Evolutionary conservation across 2,329 filamentous ascomycete species (phyloP), one percentile per base, ranked within the genome.

Genomic region (Nemania serpens): DNA sequence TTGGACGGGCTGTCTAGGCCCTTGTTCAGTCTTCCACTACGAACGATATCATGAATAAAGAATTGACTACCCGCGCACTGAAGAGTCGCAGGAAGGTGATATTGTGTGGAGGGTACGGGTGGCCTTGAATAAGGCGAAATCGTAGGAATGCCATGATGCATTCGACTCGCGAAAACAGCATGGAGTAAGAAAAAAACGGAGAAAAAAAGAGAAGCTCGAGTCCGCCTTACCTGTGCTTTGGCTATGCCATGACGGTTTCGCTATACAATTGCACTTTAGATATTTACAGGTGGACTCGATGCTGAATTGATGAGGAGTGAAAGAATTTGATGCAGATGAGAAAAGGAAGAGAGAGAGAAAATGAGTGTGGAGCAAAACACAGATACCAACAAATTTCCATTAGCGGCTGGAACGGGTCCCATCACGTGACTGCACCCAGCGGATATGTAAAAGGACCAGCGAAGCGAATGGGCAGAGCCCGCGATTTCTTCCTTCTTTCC

Each of bases 1-100:
- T 81, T 78, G 81, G 84, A 85, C 83, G 73, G 84, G 84, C 83
- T 87, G 84, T 87, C 84, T 86, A 86, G 84, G 83, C 84, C 84
- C 75, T 81, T 75, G 77, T 72, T 86, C 81, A 70, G 80, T 86
- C 82, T 87, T 82, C 84, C 84, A 86, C 83, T 66, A 74, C 70
- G 76, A 83, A 82, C 82, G 83, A 86, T 78, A 80, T 63, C 61
- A 46, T 10, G 43, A 57, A 49, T 49, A 57, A 78, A 75, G 74
- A 72, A 84, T 80, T 85, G 78, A 85, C 84, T 78, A 76, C 79
- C 75, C 78, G 82, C 80, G 82, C 81, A 86, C 79, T 76, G 79
- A 80, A 55, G 70, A 77, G 76, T 79, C 80, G 82, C 79, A 75
- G 82, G 79, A 83, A 84, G 84, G 81, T 85, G 84, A 84, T 82